These are phyloP conservation scores for Pythium periplocum DNA, from an alignment of 352 stramenopile genomes.

Conservation along the genomic window DNA sequence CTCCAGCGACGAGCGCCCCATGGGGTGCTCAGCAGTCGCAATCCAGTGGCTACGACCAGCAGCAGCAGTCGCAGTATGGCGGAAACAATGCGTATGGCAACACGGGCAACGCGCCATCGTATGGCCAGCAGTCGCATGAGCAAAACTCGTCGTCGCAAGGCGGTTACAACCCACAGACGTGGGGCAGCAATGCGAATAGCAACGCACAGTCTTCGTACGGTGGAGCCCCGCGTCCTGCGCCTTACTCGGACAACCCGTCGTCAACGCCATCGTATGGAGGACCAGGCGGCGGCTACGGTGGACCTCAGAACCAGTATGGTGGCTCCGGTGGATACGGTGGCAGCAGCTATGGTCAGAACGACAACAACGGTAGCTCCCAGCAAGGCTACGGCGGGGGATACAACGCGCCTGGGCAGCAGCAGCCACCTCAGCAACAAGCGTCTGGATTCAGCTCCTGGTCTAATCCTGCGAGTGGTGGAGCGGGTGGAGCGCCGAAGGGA, in stretches of 20 bases:
- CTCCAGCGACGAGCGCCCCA: slow-evolving; percentile 11
- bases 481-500: slow-evolving; percentile 29
- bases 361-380: slow-evolving; percentile 19
- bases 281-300: slow-evolving; percentile 15
- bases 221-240: slow-evolving; percentile 27
- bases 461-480: slow-evolving; percentile 14
- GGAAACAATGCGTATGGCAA: slow-evolving; percentile 4
- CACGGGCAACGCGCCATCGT: slow-evolving; percentile 1
- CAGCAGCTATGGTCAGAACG: slow-evolving; percentile 27
- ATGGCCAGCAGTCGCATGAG: not conserved
- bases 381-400: slow-evolving; percentile 17
- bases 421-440: slow-evolving; percentile 9
- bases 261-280: slow-evolving; percentile 16
- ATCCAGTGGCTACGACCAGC: slow-evolving; percentile 9
- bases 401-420: slow-evolving; percentile 10
- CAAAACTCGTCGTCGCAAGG: not conserved
- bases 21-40: slow-evolving; percentile 8
- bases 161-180: slow-evolving; percentile 20
- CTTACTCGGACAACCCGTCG: slow-evolving; percentile 49
- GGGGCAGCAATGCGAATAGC: slow-evolving; percentile 20
- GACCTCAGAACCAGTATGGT: slow-evolving; percentile 21
- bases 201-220: slow-evolving; percentile 6
- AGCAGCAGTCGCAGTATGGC: not conserved
- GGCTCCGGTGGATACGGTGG: slow-evolving; percentile 2
- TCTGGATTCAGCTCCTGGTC: slow-evolving; percentile 55